Base-by-base conservation (phyloP, 108 stramenopile species). In the Nitzschia sp. region DNA sequence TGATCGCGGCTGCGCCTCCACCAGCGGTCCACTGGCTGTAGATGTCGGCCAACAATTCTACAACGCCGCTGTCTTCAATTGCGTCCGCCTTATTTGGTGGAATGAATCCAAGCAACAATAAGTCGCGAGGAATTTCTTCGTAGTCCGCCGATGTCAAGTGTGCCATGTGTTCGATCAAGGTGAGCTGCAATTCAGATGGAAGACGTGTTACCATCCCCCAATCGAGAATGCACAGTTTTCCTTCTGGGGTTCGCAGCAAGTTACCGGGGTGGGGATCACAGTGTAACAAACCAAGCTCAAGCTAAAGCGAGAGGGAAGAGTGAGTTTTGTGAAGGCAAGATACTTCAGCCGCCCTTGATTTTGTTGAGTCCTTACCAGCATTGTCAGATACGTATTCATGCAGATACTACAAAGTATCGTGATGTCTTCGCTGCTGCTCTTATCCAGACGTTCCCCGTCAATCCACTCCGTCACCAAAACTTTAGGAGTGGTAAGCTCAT, bases 121-220 rank as follows among this genome's bases (percentile, higher is more conserved):
- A 84, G 79, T 97, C 97, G 24, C 83, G 71, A 5, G 95, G 95
- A 33, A 96, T 78, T 42, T 94, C 93, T 54, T 72, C 97, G 67
- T 95, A 98, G 75, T 98, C 96, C 26, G 89, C 78, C 51, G 87
- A 85, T 0, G 91, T 95, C 56, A 98, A 78, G 76, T 98, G 97
- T 2, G 96, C 93, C 88, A 98, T 94, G 77, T 97, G 96, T 72
- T 97, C 95, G 76, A 98, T 91, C 38, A 94, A 53, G 15, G 88
- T 94, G 1, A 95, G 38, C 49, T 96, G 96, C 55, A 95, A 71
- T 51, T 94, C 91, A 24, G 79, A 70, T 0, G 89, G 85, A 0
- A 98, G 68, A 45, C 82, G 75, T 3, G 96, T 96, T n/a, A 97
- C 94, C 84, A 98, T 94, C 11, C 97, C 97, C 93, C 96, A 96